phyloP scores from a whole-genome alignment of 2,329 filamentous ascomycete species.

The Grosmannia huntii region DNA sequence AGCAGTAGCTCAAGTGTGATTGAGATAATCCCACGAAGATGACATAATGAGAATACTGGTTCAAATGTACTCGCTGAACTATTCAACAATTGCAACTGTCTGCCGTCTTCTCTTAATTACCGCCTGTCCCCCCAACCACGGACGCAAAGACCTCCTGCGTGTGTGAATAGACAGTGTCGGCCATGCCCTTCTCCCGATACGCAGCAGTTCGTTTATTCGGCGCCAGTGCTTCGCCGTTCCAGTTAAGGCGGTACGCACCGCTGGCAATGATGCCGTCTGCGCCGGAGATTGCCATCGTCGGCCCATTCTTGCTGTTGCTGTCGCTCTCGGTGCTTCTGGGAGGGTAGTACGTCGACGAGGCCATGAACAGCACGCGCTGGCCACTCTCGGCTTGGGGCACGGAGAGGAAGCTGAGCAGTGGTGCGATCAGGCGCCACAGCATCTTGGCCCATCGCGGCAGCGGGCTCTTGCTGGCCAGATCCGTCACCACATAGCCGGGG shows the following conservation, averaged over 20 bases:
- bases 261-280: background rate
- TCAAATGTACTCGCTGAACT: too few relatives aligned
- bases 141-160: slow-evolving; percentile 2
- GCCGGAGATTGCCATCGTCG: background rate
- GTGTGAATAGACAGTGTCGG: slow-evolving; percentile 3
- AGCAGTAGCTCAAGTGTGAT: slow-evolving; percentile 8
- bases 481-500: slow-evolving; percentile 6
- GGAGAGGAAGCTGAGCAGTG: background rate
- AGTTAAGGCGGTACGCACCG: slow-evolving; percentile 6
- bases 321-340: background rate
- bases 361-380: slow-evolving; percentile 2
- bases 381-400: slow-evolving; percentile 2
- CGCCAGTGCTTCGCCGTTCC: background rate
- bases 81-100: too few relatives aligned
- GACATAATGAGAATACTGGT: background rate
- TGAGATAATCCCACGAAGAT: slow-evolving; percentile 8
- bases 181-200: background rate
- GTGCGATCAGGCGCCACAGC: background rate
- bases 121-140: background rate
- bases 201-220: background rate
- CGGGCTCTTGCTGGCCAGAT: background rate
- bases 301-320: background rate
- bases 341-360: background rate
- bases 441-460: background rate
- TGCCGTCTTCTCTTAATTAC: background rate